phyloP scores from a whole-genome alignment of 2,329 filamentous ascomycete genomes.

The Exophiala sp. region DNA sequence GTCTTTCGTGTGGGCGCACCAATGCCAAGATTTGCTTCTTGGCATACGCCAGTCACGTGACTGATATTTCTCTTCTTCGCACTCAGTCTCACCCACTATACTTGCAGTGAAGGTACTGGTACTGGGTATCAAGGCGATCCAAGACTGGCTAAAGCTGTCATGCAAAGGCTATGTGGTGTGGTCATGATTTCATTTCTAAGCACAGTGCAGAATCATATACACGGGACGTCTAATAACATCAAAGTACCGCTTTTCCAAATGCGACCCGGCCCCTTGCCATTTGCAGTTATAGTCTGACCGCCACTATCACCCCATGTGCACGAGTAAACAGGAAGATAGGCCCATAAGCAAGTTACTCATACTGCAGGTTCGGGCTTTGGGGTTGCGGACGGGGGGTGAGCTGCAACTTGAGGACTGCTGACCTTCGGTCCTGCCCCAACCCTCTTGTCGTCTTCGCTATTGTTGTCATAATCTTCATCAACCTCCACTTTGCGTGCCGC shows the following conservation, averaged over 20 bases:
- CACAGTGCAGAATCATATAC: constrained; percentile 3
- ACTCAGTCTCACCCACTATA: too few relatives aligned
- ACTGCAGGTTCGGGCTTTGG: constrained; percentile 21
- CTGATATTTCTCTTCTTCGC: neutral
- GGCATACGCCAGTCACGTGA: neutral
- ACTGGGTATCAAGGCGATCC: too few relatives aligned
- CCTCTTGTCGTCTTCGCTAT: constrained; percentile 72
- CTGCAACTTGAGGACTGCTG: constrained; percentile 18
- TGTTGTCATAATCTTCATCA: constrained; percentile 95
- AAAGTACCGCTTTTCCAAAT: neutral
- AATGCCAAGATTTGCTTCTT: constrained; percentile 6
- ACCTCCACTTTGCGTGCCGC: constrained; percentile 94
- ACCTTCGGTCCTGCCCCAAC: constrained; percentile 11
- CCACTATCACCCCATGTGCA: neutral
- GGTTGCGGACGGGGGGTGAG: constrained; percentile 13
- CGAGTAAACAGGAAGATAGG: neutral
- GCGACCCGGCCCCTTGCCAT: neutral
- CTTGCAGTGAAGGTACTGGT: too few relatives aligned
- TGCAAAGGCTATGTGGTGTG: too few relatives aligned
- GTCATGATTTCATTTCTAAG: constrained; percentile 4
- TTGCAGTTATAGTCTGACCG: neutral
- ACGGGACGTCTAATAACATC: neutral
- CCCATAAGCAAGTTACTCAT: neutral
- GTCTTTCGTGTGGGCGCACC: neutral
- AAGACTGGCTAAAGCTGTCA: too few relatives aligned